Evolutionary conservation across 768 basidiomycete genomes (phyloP).

Genomic region (Calvatia gigantea): DNA sequence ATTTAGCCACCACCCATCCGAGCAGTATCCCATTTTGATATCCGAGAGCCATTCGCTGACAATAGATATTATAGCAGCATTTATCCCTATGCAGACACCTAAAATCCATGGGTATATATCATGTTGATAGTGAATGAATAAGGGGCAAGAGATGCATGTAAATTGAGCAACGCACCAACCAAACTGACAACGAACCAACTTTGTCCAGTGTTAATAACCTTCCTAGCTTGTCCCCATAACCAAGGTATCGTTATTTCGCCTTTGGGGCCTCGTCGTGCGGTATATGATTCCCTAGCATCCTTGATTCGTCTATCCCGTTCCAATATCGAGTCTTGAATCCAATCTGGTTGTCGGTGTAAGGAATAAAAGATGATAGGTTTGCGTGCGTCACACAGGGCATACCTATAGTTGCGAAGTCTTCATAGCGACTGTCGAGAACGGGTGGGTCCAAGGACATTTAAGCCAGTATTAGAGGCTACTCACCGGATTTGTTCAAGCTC

Average conservation of each 20-base stretch:
- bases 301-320: conserved; percentile 80
- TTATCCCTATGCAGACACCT: conserved; percentile 91
- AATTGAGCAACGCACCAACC: conserved; percentile 62
- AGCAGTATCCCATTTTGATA: conserved; percentile 96
- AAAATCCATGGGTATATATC: background rate
- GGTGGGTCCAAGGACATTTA: conserved; percentile 10
- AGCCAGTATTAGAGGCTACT: conserved; percentile 10
- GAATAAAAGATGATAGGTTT: conserved; percentile 5
- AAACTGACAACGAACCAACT: conserved; percentile 91
- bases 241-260: conserved; percentile 50
- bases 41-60: conserved; percentile 97
- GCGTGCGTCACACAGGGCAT: conserved; percentile 15
- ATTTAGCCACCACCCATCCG: conserved; percentile 98
- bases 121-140: background rate
- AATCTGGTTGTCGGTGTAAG: conserved; percentile 51
- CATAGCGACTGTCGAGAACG: conserved; percentile 64
- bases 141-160: background rate
- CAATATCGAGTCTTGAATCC: conserved; percentile 93
- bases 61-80: conserved; percentile 94
- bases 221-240: conserved; percentile 61
- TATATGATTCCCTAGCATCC: conserved; percentile 44
- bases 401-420: conserved; percentile 96
- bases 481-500: conserved; percentile 68
- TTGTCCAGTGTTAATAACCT: conserved; percentile 67
- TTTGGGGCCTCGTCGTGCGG: conserved; percentile 40